Base-by-base conservation (phyloP, 208 protist species). In the Angomonas ambiguus region DNA sequence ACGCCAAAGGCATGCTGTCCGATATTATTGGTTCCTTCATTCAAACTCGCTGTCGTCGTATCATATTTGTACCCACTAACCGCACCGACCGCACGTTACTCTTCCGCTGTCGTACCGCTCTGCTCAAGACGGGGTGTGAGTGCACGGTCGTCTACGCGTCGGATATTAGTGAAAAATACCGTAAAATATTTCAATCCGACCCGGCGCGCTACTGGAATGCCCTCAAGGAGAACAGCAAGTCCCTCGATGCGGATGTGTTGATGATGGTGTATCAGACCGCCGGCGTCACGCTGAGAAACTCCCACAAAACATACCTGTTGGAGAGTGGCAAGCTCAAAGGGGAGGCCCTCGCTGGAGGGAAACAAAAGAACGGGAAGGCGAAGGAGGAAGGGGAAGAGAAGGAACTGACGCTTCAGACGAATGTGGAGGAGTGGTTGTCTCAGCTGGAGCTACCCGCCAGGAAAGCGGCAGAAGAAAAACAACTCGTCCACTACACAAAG, bases 61-160 rank as follows among this genome's bases (percentile, higher is more conserved):
- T 95, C 51, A 95, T 95, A 57, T 73, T 95, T 25, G 32, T 95
- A 51, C 88, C 88, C 13, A 95, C 88, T n/a, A 85, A 87, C 51
- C 83, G 88, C 57, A 92, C 85, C 1, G 88, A 95, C 75, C 85
- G 88, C 59, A 72, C 83, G 35, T 62, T 72, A 59, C 80, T 95
- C 57, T 81, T 89, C 25, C 83, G 83, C 45, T 95, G 88, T 45
- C 85, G 84, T 51, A 78, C 85, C 0, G 88, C 88, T 0, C 64
- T 95, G 11, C 72, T 64, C 28, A 92, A 91, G 72, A 66, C 65
- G 35, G 83, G 84, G 6, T 51, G 74, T 27, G 4, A 60, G 1
- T 92, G 85, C 61, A 67, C 77, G 10, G 63, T 95, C 16, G 77
- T 88, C 22, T 95, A 91, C 53, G 75, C 85, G 24, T 91, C 88